Evolutionary conservation across 129 eudicot genomes (phyloP).

Genomic region (Flaveria brownii): DNA sequence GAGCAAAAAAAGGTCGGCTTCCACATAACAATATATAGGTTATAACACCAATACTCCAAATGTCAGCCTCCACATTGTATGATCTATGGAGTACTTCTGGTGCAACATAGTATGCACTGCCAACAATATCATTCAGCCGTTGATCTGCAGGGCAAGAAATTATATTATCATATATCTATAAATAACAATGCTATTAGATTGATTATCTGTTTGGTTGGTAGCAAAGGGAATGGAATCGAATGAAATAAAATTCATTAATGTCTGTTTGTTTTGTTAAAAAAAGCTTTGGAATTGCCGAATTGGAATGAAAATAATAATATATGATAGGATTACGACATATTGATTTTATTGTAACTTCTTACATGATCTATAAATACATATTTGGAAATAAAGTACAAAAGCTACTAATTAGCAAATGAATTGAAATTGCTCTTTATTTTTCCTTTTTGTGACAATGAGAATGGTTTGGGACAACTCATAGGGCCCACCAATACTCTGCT

Average conservation of each 20-base stretch:
- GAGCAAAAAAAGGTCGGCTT: slow-evolving; percentile 89
- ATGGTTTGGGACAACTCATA: neutral
- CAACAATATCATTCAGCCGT: slow-evolving; percentile 92
- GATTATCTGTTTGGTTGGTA: neutral
- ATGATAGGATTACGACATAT: neutral
- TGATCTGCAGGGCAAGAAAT: slow-evolving; percentile 55
- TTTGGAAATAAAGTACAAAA: slow-evolving; percentile 3
- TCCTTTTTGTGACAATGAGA: neutral
- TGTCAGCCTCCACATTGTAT: slow-evolving; percentile 85
- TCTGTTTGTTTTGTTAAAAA: neutral
- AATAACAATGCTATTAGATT: neutral
- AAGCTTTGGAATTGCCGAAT: neutral
- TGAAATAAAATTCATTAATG: neutral
- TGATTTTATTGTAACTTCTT: slow-evolving; percentile 6
- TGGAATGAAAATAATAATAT: neutral
- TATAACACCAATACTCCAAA: slow-evolving; percentile 95
- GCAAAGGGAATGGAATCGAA: neutral
- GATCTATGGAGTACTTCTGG: slow-evolving; percentile 99
- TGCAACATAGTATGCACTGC: slow-evolving; percentile 98
- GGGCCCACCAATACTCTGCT: neutral
- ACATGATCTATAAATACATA: neutral
- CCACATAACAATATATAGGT: slow-evolving; percentile 82
- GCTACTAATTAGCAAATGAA: neutral
- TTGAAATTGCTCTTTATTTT: neutral
- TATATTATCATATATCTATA: slow-evolving; percentile 35